Conservation (phyloP, 148 eudicot genomes). For the Persicaria tinctoria region DNA sequence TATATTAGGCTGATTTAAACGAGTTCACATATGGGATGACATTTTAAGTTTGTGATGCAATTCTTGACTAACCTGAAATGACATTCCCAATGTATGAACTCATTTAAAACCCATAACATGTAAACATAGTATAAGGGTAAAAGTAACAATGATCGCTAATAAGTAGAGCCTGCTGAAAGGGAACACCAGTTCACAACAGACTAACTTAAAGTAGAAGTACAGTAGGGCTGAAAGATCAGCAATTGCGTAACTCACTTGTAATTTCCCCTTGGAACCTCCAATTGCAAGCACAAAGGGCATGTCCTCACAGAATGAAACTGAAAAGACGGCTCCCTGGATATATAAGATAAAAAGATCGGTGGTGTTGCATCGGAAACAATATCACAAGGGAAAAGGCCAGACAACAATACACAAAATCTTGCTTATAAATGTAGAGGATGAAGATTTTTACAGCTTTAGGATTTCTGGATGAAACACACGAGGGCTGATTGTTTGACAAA, state of each 20-base stretch:
- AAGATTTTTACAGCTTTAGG: slow-evolving; percentile 65
- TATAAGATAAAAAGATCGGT: background rate
- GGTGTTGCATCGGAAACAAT: background rate
- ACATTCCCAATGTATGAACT: too few species aligned
- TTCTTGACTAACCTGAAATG: too few species aligned
- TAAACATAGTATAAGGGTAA: too few species aligned
- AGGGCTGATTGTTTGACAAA: slow-evolving; percentile 61
- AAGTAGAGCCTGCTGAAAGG: too few species aligned
- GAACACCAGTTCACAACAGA: background rate
- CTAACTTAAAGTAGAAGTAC: background rate
- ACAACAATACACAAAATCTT: too few species aligned
- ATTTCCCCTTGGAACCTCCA: slow-evolving; percentile 85
- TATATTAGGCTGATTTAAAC: too few species aligned
- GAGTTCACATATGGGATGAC: too few species aligned
- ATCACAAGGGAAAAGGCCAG: background rate
- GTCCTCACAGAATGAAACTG: slow-evolving; percentile 71
- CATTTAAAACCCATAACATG: too few species aligned
- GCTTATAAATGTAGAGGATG: too few species aligned
- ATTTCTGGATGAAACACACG: slow-evolving; percentile 63
- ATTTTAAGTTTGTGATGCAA: too few species aligned
- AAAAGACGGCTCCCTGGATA: slow-evolving; percentile 80
- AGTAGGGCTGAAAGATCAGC: background rate
- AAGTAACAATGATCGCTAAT: too few species aligned
- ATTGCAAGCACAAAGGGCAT: slow-evolving; percentile 69
- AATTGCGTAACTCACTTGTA: slow-evolving; percentile 41